Percentiles rank a stretch among this genome's conserved stretches.
phyloP scores from a whole-genome alignment of 352 stramenopile genomes.

The Phytophthora cajani region DNA sequence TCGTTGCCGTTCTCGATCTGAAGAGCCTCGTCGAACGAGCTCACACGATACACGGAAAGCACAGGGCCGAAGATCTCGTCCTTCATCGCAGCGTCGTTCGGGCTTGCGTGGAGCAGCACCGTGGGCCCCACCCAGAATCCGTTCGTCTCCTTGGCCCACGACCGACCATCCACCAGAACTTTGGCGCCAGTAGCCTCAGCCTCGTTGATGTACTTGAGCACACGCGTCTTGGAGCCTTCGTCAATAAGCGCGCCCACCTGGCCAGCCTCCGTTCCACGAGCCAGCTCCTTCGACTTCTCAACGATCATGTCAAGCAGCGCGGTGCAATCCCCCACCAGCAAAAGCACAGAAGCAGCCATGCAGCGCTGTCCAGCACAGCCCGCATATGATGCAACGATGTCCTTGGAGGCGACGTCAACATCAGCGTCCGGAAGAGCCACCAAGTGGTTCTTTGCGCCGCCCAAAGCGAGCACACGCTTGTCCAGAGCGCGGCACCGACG shows the following conservation, averaged over 20 bases:
- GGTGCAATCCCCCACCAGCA: conserved; percentile 87
- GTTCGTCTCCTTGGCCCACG: conserved; percentile 65
- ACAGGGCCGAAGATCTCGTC: conserved; percentile 99
- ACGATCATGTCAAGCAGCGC: conserved; percentile 90
- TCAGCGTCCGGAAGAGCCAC: conserved; percentile 96
- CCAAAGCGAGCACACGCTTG: conserved; percentile 96
- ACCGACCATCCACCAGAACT: conserved; percentile 93
- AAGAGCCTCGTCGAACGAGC: conserved; percentile 94
- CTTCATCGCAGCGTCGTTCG: conserved; percentile 88
- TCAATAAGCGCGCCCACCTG: conserved; percentile 97
- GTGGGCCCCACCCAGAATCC: conserved; percentile 96
- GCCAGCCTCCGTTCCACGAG: conserved; percentile 89
- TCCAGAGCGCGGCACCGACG: conserved; percentile 88
- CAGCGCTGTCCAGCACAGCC: conserved; percentile 96
- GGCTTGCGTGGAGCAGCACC: conserved; percentile 92
- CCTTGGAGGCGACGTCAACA: conserved; percentile 88
- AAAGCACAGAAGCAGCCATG: conserved; percentile 96
- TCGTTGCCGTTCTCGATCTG: conserved; percentile 96
- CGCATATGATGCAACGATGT: conserved; percentile 96
- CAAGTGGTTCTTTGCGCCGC: conserved; percentile 98
- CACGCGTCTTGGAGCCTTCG: conserved; percentile 86
- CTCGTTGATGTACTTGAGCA: conserved; percentile 95
- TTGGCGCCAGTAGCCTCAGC: conserved; percentile 83
- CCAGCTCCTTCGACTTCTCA: conserved; percentile 85
- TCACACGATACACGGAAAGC: conserved; percentile 89